Evolutionary conservation across 441 rosid genomes (phyloP), one percentile per base, ranked within the genome.

Genomic region (Brassica balearica): DNA sequence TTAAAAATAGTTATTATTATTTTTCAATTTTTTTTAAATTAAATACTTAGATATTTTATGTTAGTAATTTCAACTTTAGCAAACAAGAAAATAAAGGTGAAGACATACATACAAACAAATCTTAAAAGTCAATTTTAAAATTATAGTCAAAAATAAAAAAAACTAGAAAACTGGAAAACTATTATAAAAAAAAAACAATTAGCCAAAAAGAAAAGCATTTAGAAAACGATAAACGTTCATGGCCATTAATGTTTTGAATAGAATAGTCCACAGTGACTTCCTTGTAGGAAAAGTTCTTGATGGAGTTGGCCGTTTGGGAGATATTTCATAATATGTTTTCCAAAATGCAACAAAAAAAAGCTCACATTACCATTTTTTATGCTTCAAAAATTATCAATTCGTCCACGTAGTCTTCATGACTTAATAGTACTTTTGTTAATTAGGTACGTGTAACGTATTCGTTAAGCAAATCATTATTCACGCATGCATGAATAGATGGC

Each of bases 221-320:
- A n/a, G 55, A 48, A 34, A 48, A 46, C 17, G 5, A n/a, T n/a
- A 48, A 51, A 51, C 8, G 6, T 14, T 51, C 58, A 51, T 14
- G 20, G 20, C 3, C 58, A 51, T 14, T 51, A 51, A 51, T 51
- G 58, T 51, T 51, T 51, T 51, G 58, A 51, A 51, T 51, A 51
- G 58, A 51, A 51, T 51, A 51, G 58, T 51, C 58, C 58, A 51
- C 8, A 6, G 19, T 51, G 58, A 51, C 19, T 51, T 51, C 17
- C 20, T 51, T 51, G 58, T 14, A 51, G 19, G 58, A 51, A 51
- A 14, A 51, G 58, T 14, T 51, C 58, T 51, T 51, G 58, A 51
- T 51, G 58, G 20, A 51, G 20, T 51, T 51, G 58, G 58, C 58
- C 58, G 58, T 51, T 51, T 15, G 58, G 58, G 58, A 51, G 58